Base-by-base conservation (phyloP, 192 early-diverging fungal species). In the Fimicolochytrium jonesii region DNA sequence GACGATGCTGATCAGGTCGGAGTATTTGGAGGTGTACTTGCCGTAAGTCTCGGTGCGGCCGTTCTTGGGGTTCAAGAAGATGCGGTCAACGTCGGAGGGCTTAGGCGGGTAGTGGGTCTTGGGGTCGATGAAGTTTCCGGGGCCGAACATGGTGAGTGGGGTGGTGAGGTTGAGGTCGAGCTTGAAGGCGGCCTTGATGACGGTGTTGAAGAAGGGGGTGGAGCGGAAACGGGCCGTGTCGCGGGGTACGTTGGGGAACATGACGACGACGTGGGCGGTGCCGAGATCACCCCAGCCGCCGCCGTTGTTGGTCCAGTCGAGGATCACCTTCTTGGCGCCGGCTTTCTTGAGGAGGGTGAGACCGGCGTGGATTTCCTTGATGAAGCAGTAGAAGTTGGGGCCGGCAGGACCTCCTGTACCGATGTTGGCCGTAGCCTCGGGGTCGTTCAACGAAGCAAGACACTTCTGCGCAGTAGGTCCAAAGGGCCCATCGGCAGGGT, bases 291-390 rank as follows among this genome's bases (percentile, higher is more conserved):
- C 62, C 62, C 62, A 64, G 13, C 72, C 72, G 26, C 72, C 72
- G 23, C 67, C 68, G 35, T 74, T 74, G 31, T 49, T 51, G 4
- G 63, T 62, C 42, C 65, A 50, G 57, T 74, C 72, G 28, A 74
- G 60, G 33, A 74, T 67, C 4, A 74, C 34, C 11, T 31, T 29
- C 39, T 59, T 54, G 2, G 66, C 64, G 29, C 72, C 72, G n/a
- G 17, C 23, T 11, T 59, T 48, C 48, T 70, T 65, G 23, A 74
- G 57, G 6, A 49, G 11, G 7, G 11, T 11, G 17, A 70, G 30
- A 43, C 72, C 72, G 23, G 32, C 51, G 28, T 69, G 52, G 25
- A 70, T 58, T 33, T 55, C 69, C 20, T 35, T 26, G 47, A 72
- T 64, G 50, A 64, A 64, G 43, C 49, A 52, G 62, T 44, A 64